Evolutionary conservation across 129 eudicot species (phyloP), one percentile per base, ranked within the genome.

Genomic region (Heracleum sosnowskyi): DNA sequence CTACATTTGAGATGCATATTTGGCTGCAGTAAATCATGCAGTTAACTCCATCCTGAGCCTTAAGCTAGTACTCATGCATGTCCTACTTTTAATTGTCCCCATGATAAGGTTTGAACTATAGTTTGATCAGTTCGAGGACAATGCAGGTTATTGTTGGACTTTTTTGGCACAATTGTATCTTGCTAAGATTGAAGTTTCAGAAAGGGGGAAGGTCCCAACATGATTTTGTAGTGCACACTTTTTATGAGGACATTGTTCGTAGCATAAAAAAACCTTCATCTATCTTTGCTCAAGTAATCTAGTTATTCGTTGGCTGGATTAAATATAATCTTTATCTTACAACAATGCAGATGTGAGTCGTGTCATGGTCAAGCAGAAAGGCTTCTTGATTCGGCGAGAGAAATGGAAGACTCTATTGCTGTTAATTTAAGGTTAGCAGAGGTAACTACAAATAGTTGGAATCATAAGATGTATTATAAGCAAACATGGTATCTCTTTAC

Each of bases 341-440:
- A 70, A 74, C 46, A 74, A 76, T 76, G 86, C 86, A 96, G 99
- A 86, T 92, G 99, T 80, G 97, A 96, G 84, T 96, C 97, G 74
- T 90, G 96, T 77, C 99, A 96, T 82, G 95, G 95, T 85, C 99
- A 96, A 87, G 97, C 99, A 77, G 99, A 90, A 87, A 90, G 95
- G 81, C 99, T 96, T 83, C 97, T 96, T 82, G 97, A 96, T 88
- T 96, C 97, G 82, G 99, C 99, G 62, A 92, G 86, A 86, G 99
- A 96, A 84, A 96, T 92, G 97, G 99, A 96, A 89, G 99, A 96
- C 79, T 96, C 99, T 3, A 92, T 96, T 74, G 88, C 97, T 77
- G 99, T 96, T 71, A 96, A 96, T 81, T 86, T 96, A 75, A 96
- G 99, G 99, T 96, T 79, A 75, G 86, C 82, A 71, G 7, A 63